A percentile compares a stretch with the other conserved stretches of the same genome.
These are phyloP conservation scores for Puccinellia tenuiflora DNA, from an alignment of 176 grass and related monocot species.

Conservation along the genomic window DNA sequence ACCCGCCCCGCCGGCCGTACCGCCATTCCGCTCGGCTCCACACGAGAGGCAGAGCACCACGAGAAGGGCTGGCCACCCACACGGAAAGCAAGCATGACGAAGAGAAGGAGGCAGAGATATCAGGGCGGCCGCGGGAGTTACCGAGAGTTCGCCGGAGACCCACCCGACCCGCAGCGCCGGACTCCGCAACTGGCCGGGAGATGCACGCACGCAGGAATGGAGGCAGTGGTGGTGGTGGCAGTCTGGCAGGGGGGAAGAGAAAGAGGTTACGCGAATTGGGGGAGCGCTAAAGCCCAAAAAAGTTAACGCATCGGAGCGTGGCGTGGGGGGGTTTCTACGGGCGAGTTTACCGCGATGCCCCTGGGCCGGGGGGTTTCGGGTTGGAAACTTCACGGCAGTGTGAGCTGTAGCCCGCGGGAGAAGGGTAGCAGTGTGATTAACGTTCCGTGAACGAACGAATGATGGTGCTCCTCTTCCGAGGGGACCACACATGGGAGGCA, in stretches of 20 bases:
- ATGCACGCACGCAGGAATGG: not conserved
- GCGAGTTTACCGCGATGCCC: not conserved
- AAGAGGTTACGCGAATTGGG: not conserved
- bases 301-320: not conserved
- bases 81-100: too few relatives aligned
- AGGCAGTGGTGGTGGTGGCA: not conserved
- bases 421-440: not conserved
- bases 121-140: not conserved
- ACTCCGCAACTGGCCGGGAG: not conserved
- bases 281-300: conserved; percentile 6
- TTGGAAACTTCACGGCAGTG: too few relatives aligned
- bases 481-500: not conserved
- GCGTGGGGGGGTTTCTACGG: not conserved
- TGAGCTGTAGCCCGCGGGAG: not conserved
- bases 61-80: too few relatives aligned
- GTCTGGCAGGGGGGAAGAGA: not conserved
- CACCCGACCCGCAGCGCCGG: not conserved
- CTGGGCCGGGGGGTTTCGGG: not conserved
- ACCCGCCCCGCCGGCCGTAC: too few relatives aligned
- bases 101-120: not conserved
- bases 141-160: not conserved
- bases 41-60: not conserved
- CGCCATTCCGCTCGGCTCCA: not conserved
- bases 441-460: not conserved
- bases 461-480: not conserved